Evolutionary conservation across 2,329 filamentous ascomycete genomes (phyloP).

Genomic region (Leptosphaerulina australis): DNA sequence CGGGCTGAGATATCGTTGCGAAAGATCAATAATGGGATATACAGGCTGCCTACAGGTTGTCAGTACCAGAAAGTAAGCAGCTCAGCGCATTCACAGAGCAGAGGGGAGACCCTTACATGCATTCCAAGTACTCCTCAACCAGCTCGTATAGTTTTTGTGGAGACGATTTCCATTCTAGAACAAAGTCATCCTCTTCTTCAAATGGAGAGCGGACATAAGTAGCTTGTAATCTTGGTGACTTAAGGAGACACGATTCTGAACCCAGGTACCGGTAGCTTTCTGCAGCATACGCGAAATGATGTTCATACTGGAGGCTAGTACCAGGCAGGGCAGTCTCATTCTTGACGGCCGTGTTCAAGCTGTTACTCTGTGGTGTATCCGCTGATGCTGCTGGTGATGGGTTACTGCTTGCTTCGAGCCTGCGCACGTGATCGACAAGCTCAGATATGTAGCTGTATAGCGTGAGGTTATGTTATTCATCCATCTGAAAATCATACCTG

Average conservation of each 20-base stretch:
- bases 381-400: conserved; percentile 30
- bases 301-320: conserved; percentile 30
- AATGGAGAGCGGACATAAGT: conserved; percentile 23
- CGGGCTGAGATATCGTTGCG: conserved; percentile 32
- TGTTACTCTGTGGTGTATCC: conserved; percentile 20
- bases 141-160: conserved; percentile 38
- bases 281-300: conserved; percentile 43
- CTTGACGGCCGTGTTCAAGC: conserved; percentile 14
- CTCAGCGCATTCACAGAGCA: background rate
- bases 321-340: conserved; percentile 26
- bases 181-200: conserved; percentile 35
- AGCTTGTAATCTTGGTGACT: conserved; percentile 37
- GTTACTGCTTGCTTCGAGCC: conserved; percentile 26
- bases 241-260: conserved; percentile 42
- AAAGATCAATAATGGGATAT: conserved; percentile 40
- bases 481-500: conserved; percentile 26
- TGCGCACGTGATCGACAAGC: conserved; percentile 45
- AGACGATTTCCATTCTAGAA: conserved; percentile 32
- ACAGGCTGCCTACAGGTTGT: conserved; percentile 26
- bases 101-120: conserved; percentile 23
- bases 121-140: conserved; percentile 38
- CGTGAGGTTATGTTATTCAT: background rate
- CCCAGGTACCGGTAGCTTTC: conserved; percentile 46
- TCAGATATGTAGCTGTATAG: conserved; percentile 42
- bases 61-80: background rate